phyloP scores from a whole-genome alignment of 1,284 basidiomycete genomes.

The Cryptococcus neoformans region DNA sequence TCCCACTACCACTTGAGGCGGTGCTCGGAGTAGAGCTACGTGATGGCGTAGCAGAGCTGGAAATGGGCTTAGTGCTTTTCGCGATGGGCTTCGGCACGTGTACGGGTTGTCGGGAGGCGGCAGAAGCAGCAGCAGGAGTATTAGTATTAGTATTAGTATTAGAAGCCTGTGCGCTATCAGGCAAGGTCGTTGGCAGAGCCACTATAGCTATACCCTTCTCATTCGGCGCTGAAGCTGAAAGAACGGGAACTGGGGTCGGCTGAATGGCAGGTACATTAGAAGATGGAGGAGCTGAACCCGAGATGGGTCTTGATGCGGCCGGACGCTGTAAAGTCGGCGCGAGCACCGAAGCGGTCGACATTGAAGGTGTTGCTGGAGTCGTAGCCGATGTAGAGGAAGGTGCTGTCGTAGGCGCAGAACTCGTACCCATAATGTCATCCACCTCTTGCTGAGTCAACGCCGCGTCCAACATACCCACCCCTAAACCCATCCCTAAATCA shows the following conservation, averaged over 20 bases:
- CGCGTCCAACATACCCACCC: slow-evolving; percentile 23
- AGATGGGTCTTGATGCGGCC: not conserved
- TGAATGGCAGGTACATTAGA: slow-evolving; percentile 1
- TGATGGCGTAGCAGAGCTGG: not conserved
- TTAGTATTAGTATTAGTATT: too few species aligned
- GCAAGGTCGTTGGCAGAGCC: slow-evolving; percentile 4
- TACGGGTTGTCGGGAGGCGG: not conserved
- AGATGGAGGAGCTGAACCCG: slow-evolving; percentile 3
- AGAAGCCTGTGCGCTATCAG: slow-evolving; percentile 3
- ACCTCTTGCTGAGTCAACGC: slow-evolving; percentile 28
- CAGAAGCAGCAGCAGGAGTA: not conserved
- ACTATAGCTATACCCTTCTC: slow-evolving; percentile 7
- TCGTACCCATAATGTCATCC: slow-evolving; percentile 16
- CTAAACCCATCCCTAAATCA: slow-evolving; percentile 1
- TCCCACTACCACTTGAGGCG: slow-evolving; percentile 1
- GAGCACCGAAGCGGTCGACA: not conserved
- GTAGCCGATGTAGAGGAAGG: slow-evolving; percentile 1
- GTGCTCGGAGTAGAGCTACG: not conserved
- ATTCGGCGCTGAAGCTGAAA: slow-evolving; percentile 6
- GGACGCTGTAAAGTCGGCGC: not conserved
- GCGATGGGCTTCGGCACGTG: not conserved
- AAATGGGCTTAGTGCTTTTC: not conserved
- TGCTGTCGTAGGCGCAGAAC: not conserved
- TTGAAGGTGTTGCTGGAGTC: not conserved
- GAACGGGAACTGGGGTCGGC: slow-evolving; percentile 10